Evolutionary conservation across 352 stramenopile species (phyloP).

Genomic region (Aphanomyces invadans): DNA sequence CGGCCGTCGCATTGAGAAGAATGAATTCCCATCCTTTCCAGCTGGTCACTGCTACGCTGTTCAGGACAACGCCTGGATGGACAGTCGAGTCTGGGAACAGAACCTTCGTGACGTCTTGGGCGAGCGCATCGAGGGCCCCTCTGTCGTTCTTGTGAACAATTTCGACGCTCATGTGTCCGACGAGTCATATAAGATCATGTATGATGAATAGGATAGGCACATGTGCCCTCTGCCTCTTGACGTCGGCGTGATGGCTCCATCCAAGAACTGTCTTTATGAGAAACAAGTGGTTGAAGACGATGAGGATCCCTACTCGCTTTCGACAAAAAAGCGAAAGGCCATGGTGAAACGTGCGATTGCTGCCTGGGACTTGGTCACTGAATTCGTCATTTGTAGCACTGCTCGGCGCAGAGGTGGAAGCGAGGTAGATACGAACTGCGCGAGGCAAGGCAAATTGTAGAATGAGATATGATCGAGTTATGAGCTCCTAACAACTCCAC

Average conservation of each 20-base stretch:
- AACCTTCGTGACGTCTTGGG: conserved; percentile 12
- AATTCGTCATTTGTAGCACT: too few species aligned
- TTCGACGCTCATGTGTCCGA: conserved; percentile 29
- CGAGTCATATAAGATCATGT: conserved; percentile 21
- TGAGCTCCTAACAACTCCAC: too few species aligned
- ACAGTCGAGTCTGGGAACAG: conserved; percentile 24
- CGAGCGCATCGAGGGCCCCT: background rate
- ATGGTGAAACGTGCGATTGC: too few species aligned
- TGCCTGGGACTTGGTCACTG: too few species aligned
- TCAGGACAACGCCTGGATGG: conserved; percentile 30
- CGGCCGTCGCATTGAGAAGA: conserved; percentile 22
- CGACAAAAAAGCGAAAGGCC: too few species aligned
- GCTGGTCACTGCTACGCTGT: conserved; percentile 21
- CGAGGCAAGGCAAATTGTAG: too few species aligned
- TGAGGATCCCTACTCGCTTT: too few species aligned
- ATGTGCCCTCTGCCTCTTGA: conserved; percentile 27
- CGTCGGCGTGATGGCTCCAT: conserved; percentile 28
- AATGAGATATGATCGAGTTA: too few species aligned
- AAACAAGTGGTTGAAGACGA: too few species aligned
- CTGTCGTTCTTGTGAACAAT: conserved; percentile 29
- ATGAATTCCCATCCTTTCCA: conserved; percentile 18
- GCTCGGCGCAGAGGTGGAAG: too few species aligned
- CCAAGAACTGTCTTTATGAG: conserved; percentile 23
- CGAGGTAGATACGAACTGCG: too few species aligned
- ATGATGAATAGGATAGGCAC: conserved; percentile 24